Conservation (phyloP, 1,284 basidiomycete species). For the Leccinum pachyderme region DNA sequence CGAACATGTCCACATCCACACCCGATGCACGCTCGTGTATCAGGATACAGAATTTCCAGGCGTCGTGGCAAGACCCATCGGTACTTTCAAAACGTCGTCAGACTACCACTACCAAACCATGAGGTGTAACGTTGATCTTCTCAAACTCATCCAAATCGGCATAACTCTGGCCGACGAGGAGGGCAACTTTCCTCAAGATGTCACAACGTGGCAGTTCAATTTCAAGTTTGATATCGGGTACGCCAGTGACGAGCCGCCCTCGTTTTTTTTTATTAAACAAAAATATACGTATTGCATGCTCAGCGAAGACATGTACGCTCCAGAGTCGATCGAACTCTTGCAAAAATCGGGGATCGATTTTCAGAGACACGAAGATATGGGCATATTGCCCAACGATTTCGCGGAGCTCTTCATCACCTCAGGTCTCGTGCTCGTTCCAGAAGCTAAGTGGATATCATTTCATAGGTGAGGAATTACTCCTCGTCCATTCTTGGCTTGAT, state of each 20-base stretch:
- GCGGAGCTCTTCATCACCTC: constrained; percentile 97
- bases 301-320: constrained; percentile 89
- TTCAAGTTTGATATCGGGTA: constrained; percentile 91
- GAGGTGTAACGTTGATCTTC: constrained; percentile 97
- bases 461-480: constrained; percentile 65
- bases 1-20: not conserved
- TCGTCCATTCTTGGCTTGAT: not conserved
- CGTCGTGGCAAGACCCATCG: constrained; percentile 96
- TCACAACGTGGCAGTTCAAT: constrained; percentile 99
- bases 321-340: constrained; percentile 92
- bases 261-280: not conserved
- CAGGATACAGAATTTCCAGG: constrained; percentile 99
- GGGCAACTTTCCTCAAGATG: constrained; percentile 85
- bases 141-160: constrained; percentile 97
- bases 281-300: not conserved
- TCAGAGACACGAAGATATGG: constrained; percentile 87
- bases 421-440: constrained; percentile 86
- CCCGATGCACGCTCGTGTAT: constrained; percentile 13
- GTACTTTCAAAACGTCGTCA: constrained; percentile 92
- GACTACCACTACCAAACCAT: constrained; percentile 99
- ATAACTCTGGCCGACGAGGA: constrained; percentile 94
- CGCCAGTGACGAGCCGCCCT: constrained; percentile 27
- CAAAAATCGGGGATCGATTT: constrained; percentile 97
- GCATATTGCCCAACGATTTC: constrained; percentile 93
- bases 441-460: constrained; percentile 97